Conservation (phyloP, 192 early-diverging fungal species). For the Mortierella claussenii region DNA sequence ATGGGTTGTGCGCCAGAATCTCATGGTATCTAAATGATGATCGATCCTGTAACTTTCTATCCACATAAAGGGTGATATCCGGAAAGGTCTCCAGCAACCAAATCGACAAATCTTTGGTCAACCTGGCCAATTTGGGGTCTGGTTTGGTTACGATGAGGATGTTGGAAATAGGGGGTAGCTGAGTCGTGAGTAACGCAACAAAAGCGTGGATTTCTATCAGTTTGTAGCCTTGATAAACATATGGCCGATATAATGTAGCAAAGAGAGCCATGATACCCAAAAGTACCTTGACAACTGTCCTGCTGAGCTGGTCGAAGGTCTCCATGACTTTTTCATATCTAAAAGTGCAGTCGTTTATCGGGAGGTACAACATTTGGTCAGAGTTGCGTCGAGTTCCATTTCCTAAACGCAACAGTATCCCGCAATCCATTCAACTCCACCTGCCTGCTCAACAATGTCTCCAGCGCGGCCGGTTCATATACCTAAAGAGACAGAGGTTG, state of each 20-base stretch:
- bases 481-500: slow-evolving; percentile 1
- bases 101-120: slow-evolving; percentile 30
- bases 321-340: slow-evolving; percentile 51
- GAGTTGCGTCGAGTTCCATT: too few relatives aligned
- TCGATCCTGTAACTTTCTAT: slow-evolving; percentile 28
- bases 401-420: too few relatives aligned
- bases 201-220: neutral
- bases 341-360: too few relatives aligned
- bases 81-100: slow-evolving; percentile 41
- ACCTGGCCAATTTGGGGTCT: slow-evolving; percentile 38
- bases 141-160: slow-evolving; percentile 52
- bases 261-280: neutral
- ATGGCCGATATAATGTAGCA: neutral
- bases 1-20: slow-evolving; percentile 16
- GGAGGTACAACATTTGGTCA: too few relatives aligned
- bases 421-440: too few relatives aligned
- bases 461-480: slow-evolving; percentile 23
- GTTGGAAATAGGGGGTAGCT: slow-evolving; percentile 46
- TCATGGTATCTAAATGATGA: slow-evolving; percentile 33
- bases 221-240: neutral
- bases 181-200: neutral
- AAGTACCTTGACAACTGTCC: slow-evolving; percentile 37
- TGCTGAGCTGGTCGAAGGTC: slow-evolving; percentile 26
- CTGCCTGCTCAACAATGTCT: slow-evolving; percentile 22
- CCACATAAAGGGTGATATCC: slow-evolving; percentile 32